A percentile compares a stretch with the other conserved stretches of the same genome.
These are phyloP conservation scores for Gymnopus androsaceus DNA, from an alignment of 1,284 basidiomycete species.

Conservation along the genomic window DNA sequence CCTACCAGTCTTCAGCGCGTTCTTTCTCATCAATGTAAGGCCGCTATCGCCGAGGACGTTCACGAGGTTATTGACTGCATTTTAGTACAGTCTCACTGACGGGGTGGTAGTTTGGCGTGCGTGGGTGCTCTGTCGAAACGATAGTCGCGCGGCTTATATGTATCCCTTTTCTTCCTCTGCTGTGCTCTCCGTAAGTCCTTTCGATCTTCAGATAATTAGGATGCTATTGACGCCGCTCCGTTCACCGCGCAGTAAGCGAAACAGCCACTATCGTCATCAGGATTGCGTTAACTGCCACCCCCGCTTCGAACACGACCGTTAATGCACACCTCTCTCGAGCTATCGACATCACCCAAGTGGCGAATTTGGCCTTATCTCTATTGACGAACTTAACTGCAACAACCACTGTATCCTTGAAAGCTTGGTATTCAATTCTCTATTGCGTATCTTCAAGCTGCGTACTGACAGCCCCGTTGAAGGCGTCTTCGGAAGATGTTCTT, in stretches of 20 bases:
- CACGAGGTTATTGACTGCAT: neutral
- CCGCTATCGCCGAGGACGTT: neutral
- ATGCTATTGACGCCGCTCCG: neutral
- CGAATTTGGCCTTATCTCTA: conserved; percentile 12
- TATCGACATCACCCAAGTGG: conserved; percentile 16
- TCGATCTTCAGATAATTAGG: neutral
- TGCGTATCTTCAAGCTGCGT: too few relatives aligned
- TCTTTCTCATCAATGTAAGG: conserved; percentile 17
- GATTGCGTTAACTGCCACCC: neutral
- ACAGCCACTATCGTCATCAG: conserved; percentile 12
- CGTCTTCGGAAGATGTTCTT: conserved; percentile 10
- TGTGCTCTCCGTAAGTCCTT: conserved; percentile 17
- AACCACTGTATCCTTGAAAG: conserved; percentile 11
- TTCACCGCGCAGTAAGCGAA: conserved; percentile 8
- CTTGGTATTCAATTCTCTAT: conserved; percentile 15
- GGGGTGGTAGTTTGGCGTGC: conserved; percentile 21
- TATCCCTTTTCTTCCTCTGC: conserved; percentile 16
- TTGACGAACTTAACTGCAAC: conserved; percentile 21
- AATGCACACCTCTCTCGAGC: neutral
- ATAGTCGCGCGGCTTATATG: neutral
- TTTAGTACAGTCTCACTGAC: conserved; percentile 19
- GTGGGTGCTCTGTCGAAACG: conserved; percentile 16
- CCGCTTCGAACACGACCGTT: neutral
- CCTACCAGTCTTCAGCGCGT: conserved; percentile 11
- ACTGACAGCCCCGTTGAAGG: neutral